phyloP scores from a whole-genome alignment of 148 eudicot genomes.

The Amaranthus cruentus region DNA sequence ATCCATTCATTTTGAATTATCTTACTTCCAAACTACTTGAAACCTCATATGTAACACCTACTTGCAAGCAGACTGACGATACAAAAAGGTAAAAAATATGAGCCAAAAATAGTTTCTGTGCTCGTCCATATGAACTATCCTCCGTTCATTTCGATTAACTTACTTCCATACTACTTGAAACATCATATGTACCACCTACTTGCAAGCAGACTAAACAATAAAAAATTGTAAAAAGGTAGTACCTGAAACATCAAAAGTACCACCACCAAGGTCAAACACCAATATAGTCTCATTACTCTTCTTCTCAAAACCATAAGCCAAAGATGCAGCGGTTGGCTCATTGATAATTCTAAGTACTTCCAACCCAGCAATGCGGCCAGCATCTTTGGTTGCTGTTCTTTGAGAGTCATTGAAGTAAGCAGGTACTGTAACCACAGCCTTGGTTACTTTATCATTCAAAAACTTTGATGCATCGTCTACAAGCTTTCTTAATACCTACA shows the following conservation, averaged over 20 bases:
- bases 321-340: conserved; percentile 95
- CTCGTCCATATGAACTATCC: too few relatives aligned
- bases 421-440: conserved; percentile 94
- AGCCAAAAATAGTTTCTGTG: too few relatives aligned
- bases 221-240: neutral
- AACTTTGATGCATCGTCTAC: conserved; percentile 97
- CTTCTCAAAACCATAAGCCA: conserved; percentile 99
- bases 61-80: too few relatives aligned
- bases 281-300: conserved; percentile 89
- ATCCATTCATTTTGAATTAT: too few relatives aligned
- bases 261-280: conserved; percentile 99
- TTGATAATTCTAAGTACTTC: conserved; percentile 92
- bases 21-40: too few relatives aligned
- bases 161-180: too few relatives aligned
- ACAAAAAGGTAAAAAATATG: too few relatives aligned
- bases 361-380: conserved; percentile 93
- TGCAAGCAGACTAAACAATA: neutral
- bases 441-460: conserved; percentile 80
- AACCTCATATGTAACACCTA: too few relatives aligned
- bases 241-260: conserved; percentile 99
- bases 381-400: conserved; percentile 97
- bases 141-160: too few relatives aligned
- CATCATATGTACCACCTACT: too few relatives aligned
- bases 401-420: conserved; percentile 98
- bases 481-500: conserved; percentile 88